Evolutionary conservation across 2,329 filamentous ascomycete genomes (phyloP).

Genomic region (Cladosporium sphaerospermum): DNA sequence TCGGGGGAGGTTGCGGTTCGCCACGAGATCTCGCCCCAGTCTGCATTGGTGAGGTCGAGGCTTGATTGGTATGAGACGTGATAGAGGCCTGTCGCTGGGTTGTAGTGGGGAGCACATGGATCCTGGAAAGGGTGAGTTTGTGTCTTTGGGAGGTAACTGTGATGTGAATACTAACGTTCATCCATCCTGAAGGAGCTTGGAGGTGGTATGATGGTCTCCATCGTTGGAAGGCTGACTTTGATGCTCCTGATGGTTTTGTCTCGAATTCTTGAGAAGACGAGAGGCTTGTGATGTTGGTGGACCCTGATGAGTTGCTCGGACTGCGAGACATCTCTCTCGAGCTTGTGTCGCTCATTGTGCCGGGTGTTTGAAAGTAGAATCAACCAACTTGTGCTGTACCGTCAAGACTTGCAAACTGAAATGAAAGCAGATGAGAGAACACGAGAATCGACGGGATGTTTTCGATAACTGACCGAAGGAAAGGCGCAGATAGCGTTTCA

Average conservation of each 20-base stretch:
- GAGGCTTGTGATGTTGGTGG: slow-evolving; percentile 8
- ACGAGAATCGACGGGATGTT: too few species aligned
- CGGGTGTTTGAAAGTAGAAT: background rate
- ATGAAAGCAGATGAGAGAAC: too few species aligned
- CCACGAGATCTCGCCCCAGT: slow-evolving; percentile 41
- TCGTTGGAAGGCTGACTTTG: slow-evolving; percentile 12
- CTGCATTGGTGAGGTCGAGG: slow-evolving; percentile 37
- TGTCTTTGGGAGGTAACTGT: background rate
- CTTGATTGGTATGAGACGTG: slow-evolving; percentile 36
- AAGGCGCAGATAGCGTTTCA: background rate
- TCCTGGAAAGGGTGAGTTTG: slow-evolving; percentile 19
- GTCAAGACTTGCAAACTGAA: too few species aligned
- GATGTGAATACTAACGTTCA: slow-evolving; percentile 26
- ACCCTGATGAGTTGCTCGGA: slow-evolving; percentile 8
- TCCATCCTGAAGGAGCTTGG: slow-evolving; percentile 34
- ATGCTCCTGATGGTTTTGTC: background rate
- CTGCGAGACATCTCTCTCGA: slow-evolving; percentile 8
- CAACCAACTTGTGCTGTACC: too few species aligned
- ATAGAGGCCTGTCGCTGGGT: slow-evolving; percentile 34
- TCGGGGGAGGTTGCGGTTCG: slow-evolving; percentile 35
- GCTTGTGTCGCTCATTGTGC: slow-evolving; percentile 13
- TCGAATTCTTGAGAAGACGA: slow-evolving; percentile 8
- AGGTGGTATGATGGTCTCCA: slow-evolving; percentile 32
- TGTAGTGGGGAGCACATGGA: slow-evolving; percentile 38
- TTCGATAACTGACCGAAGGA: too few species aligned